These are phyloP conservation scores for Fusarium longipes DNA, from an alignment of 2,329 filamentous ascomycete genomes.

Conservation along the genomic window DNA sequence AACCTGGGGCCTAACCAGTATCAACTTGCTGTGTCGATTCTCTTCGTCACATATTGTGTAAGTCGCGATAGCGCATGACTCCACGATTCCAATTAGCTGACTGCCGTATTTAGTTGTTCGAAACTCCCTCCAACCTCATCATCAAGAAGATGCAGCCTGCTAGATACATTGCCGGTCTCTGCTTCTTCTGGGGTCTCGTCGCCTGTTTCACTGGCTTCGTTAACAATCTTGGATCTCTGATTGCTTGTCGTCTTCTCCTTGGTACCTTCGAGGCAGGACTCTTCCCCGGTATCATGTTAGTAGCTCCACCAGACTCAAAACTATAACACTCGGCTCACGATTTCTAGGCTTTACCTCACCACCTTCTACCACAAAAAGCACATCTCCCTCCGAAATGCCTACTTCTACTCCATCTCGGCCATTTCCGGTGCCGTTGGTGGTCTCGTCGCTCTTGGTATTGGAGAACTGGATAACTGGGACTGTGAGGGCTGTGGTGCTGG, in stretches of 20 bases:
- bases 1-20: slow-evolving; percentile 66
- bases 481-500: slow-evolving; percentile 68
- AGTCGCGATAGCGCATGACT: slow-evolving; percentile 4
- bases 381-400: slow-evolving; percentile 70
- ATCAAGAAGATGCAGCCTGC: slow-evolving; percentile 53
- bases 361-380: slow-evolving; percentile 73
- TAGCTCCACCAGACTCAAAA: background rate
- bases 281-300: slow-evolving; percentile 59
- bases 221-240: slow-evolving; percentile 58
- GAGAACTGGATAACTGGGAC: slow-evolving; percentile 15
- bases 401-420: slow-evolving; percentile 70
- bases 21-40: slow-evolving; percentile 62
- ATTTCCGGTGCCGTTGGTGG: slow-evolving; percentile 73
- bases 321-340: background rate
- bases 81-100: background rate
- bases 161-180: slow-evolving; percentile 62
- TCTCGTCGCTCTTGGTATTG: slow-evolving; percentile 72
- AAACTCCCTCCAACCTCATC: slow-evolving; percentile 56
- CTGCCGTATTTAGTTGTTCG: slow-evolving; percentile 45
- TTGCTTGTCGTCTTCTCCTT: slow-evolving; percentile 55
- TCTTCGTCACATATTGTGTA: slow-evolving; percentile 57
- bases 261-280: slow-evolving; percentile 60
- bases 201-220: slow-evolving; percentile 58
- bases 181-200: slow-evolving; percentile 58
- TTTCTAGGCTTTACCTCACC: slow-evolving; percentile 60